phyloP scores from a whole-genome alignment of 352 stramenopile genomes.

The Albugo laibachii region DNA sequence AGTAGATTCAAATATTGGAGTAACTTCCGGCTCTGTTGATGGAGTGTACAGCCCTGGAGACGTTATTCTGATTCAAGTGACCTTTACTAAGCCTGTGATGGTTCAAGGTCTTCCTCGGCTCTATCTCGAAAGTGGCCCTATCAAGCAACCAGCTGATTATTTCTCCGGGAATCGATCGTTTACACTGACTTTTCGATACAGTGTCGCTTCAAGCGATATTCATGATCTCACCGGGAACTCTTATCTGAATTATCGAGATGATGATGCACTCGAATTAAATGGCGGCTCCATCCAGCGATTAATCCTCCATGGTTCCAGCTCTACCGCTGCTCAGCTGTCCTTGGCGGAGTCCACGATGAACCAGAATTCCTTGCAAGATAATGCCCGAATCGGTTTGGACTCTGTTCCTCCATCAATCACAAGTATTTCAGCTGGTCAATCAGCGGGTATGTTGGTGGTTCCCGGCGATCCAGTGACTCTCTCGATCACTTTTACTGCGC shows the following conservation, averaged over 20 bases:
- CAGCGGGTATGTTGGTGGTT: constrained; percentile 17
- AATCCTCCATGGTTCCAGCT: constrained; percentile 8
- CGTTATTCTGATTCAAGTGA: constrained; percentile 30
- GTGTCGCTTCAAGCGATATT: constrained; percentile 33
- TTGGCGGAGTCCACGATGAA: constrained; percentile 15
- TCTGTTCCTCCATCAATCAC: constrained; percentile 22
- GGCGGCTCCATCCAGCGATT: constrained; percentile 33
- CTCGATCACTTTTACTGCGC: constrained; percentile 37
- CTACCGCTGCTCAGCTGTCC: constrained; percentile 14
- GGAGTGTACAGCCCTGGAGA: constrained; percentile 54
- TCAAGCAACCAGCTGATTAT: constrained; percentile 51
- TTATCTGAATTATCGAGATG: constrained; percentile 47
- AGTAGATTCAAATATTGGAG: constrained; percentile 31
- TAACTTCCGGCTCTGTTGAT: constrained; percentile 23
- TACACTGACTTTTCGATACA: constrained; percentile 52
- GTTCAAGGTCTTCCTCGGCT: constrained; percentile 44
- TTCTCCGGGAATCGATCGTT: constrained; percentile 34
- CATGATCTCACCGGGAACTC: constrained; percentile 17
- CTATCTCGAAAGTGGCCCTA: constrained; percentile 43
- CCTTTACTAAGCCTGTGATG: constrained; percentile 58
- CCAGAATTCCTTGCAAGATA: constrained; percentile 22
- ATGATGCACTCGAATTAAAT: constrained; percentile 37
- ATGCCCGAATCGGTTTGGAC: constrained; percentile 31
- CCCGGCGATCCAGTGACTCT: constrained; percentile 25
- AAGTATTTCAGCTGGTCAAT: constrained; percentile 15